A percentile compares a stretch with the other conserved stretches of the same genome.
Evolutionary conservation across 495 filamentous ascomycete genomes (phyloP).

Genomic region (Polyplosphaeria fusca): DNA sequence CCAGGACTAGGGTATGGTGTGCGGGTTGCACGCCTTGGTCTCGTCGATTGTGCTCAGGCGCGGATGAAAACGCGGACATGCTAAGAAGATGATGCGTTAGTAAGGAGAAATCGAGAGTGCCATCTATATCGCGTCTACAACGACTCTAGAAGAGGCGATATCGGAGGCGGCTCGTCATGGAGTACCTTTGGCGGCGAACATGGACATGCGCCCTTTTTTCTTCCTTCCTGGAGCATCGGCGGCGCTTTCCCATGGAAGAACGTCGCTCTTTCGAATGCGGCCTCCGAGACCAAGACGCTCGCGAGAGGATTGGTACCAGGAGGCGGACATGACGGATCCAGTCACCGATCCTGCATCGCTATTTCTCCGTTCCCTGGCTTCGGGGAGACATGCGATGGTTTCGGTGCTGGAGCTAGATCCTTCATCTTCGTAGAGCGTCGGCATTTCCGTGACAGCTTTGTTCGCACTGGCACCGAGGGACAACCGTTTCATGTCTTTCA

Average conservation of each 20-base stretch:
- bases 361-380: neutral
- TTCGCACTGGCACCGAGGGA: neutral
- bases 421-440: slow-evolving; percentile 15
- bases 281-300: slow-evolving; percentile 40
- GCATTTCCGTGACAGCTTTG: neutral
- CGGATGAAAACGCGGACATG: no score
- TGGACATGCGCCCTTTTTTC: slow-evolving; percentile 9
- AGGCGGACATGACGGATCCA: slow-evolving; percentile 36
- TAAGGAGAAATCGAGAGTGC: no score
- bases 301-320: slow-evolving; percentile 37
- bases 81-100: no score
- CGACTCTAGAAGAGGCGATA: no score
- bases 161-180: no score
- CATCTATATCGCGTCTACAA: no score
- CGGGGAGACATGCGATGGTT: neutral
- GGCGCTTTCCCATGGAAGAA: slow-evolving; percentile 36
- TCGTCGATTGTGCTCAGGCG: no score
- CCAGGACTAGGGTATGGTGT: no score
- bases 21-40: no score
- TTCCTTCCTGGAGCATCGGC: slow-evolving; percentile 18
- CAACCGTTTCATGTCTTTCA: no score
- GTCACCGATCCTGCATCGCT: slow-evolving; percentile 19
- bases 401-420: neutral
- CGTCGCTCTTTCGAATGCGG: slow-evolving; percentile 29
- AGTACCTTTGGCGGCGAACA: slow-evolving; percentile 7